phyloP scores from a whole-genome alignment of 1,284 basidiomycete genomes.

The Tetrapyrgos nigripes region DNA sequence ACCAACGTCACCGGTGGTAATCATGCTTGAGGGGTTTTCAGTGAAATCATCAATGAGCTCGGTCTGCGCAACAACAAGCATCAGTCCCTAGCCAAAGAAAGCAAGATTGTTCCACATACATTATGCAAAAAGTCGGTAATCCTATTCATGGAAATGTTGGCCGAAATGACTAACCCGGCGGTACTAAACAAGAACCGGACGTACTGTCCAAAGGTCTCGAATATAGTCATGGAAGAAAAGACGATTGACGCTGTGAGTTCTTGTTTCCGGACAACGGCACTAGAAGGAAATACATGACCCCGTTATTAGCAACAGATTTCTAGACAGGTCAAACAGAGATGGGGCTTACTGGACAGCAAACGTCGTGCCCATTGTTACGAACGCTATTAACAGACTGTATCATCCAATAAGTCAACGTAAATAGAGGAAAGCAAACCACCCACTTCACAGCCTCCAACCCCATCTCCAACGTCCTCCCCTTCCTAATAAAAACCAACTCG shows the following conservation, averaged over 20 bases:
- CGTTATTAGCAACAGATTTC: neutral
- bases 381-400: neutral
- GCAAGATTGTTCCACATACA: constrained; percentile 10
- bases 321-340: neutral
- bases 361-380: constrained; percentile 1
- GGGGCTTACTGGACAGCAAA: neutral
- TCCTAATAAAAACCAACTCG: neutral
- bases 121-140: constrained; percentile 46
- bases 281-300: neutral
- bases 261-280: neutral
- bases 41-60: constrained; percentile 47
- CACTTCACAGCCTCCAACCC: neutral
- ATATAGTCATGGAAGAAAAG: constrained; percentile 22
- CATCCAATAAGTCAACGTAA: neutral
- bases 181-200: constrained; percentile 14
- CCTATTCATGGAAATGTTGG: constrained; percentile 27
- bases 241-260: constrained; percentile 6
- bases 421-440: neutral
- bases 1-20: too few relatives aligned
- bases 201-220: constrained; percentile 22
- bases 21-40: constrained; percentile 29
- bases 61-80: constrained; percentile 30
- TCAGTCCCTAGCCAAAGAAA: neutral
- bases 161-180: constrained; percentile 15
- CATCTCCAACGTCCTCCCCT: neutral